Evolutionary conservation across 306 rosid genomes (phyloP).

Genomic region (Fagus crenata): DNA sequence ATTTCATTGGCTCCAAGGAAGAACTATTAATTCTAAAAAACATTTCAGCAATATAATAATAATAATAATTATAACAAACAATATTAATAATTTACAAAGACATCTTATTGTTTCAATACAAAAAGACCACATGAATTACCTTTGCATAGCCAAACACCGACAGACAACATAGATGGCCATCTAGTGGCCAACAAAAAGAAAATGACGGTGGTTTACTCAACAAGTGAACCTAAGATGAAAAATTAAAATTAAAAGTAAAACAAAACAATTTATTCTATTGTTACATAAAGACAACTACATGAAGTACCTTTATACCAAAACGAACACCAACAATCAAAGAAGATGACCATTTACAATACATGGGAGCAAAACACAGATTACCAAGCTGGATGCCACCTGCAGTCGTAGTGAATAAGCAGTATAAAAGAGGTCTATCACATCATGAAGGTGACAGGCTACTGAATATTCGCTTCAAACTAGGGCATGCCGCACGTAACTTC

Average conservation of each 20-base stretch:
- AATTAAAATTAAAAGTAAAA: constrained; percentile 6
- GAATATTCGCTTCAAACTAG: constrained; percentile 93
- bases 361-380: constrained; percentile 27
- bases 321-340: constrained; percentile 26
- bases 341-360: constrained; percentile 43
- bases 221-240: background rate
- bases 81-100: constrained; percentile 5
- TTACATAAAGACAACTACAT: constrained; percentile 36
- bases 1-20: background rate
- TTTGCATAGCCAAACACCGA: background rate
- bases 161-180: background rate
- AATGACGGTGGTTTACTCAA: background rate
- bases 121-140: background rate
- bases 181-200: background rate
- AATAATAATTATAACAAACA: background rate
- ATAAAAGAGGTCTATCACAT: constrained; percentile 18
- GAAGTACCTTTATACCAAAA: constrained; percentile 42
- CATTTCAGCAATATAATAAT: no score
- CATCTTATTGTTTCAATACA: constrained; percentile 2
- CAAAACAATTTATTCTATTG: constrained; percentile 33
- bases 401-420: constrained; percentile 25
- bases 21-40: background rate
- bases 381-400: constrained; percentile 24
- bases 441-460: constrained; percentile 72
- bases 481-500: constrained; percentile 61